Conservation (phyloP, 2,329 filamentous ascomycete species). For the Sporothrix sp. region DNA sequence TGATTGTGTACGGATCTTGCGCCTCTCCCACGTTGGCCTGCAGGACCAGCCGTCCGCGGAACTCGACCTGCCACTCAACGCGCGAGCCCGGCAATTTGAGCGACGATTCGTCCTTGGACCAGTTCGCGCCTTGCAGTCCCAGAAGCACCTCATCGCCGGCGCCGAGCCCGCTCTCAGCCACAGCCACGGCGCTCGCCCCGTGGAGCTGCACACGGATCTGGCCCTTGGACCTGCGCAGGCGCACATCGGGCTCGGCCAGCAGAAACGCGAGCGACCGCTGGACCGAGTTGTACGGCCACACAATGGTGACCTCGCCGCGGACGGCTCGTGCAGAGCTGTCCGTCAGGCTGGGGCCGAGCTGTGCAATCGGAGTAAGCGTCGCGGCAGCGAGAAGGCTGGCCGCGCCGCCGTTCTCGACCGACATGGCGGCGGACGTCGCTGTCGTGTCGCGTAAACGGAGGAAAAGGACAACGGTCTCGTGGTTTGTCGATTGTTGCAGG, state of each 20-base stretch:
- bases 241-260: slow-evolving; percentile 75
- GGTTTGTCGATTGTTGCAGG: too few species aligned
- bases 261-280: slow-evolving; percentile 66
- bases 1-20: slow-evolving; percentile 38
- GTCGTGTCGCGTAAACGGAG: background rate
- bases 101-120: slow-evolving; percentile 44
- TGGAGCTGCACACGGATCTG: slow-evolving; percentile 72
- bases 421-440: background rate
- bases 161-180: slow-evolving; percentile 57
- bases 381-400: slow-evolving; percentile 16
- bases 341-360: slow-evolving; percentile 40
- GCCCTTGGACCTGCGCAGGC: slow-evolving; percentile 64
- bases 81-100: slow-evolving; percentile 40
- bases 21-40: slow-evolving; percentile 39
- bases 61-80: slow-evolving; percentile 51
- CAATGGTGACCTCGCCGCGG: slow-evolving; percentile 67
- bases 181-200: slow-evolving; percentile 57
- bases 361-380: slow-evolving; percentile 37
- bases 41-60: slow-evolving; percentile 39
- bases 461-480: too few species aligned
- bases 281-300: slow-evolving; percentile 84
- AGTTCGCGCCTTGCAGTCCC: slow-evolving; percentile 57
- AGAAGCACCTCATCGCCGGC: slow-evolving; percentile 70
- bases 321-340: slow-evolving; percentile 35
- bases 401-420: slow-evolving; percentile 15